Evolutionary conservation across 2,329 filamentous ascomycete genomes (phyloP).

Genomic region (Alternaria atra): DNA sequence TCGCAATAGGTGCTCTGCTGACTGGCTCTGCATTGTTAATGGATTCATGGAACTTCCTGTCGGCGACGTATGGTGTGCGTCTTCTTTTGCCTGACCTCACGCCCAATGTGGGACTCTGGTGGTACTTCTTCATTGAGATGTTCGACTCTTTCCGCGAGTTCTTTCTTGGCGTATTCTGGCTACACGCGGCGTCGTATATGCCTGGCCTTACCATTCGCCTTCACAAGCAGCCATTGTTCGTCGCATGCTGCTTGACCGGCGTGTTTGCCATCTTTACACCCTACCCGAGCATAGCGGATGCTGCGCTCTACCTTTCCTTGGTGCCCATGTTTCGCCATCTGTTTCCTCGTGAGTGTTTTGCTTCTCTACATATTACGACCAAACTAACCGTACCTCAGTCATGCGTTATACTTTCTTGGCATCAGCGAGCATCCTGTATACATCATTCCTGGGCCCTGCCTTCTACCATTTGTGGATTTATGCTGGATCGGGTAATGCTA

Average conservation of each 20-base stretch:
- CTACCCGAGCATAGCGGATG: constrained; percentile 92
- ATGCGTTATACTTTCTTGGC: constrained; percentile 95
- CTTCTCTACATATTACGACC: neutral
- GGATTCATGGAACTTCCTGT: constrained; percentile 85
- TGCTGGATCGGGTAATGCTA: constrained; percentile 95
- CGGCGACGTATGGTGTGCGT: constrained; percentile 91
- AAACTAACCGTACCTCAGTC: constrained; percentile 58
- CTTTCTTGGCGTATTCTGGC: constrained; percentile 97
- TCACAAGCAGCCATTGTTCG: constrained; percentile 84
- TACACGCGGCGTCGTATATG: constrained; percentile 91
- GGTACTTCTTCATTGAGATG: constrained; percentile 99
- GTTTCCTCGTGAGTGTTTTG: constrained; percentile 72
- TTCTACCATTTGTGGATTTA: constrained; percentile 99
- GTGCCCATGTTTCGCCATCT: constrained; percentile 89
- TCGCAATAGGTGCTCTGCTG: constrained; percentile 64
- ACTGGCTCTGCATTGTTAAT: constrained; percentile 77
- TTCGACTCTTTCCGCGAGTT: constrained; percentile 98
- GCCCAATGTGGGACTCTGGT: constrained; percentile 96
- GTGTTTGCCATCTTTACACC: constrained; percentile 96
- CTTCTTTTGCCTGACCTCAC: constrained; percentile 90
- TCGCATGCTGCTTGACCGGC: constrained; percentile 83
- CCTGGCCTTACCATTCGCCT: constrained; percentile 84
- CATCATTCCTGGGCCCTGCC: constrained; percentile 86
- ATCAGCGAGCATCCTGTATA: constrained; percentile 83
- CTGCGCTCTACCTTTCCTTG: constrained; percentile 83